Percentiles rank a stretch among this genome's conserved stretches.
Evolutionary conservation across 2,329 filamentous ascomycete species (phyloP).

Genomic region (Teratosphaeria gauchensis): DNA sequence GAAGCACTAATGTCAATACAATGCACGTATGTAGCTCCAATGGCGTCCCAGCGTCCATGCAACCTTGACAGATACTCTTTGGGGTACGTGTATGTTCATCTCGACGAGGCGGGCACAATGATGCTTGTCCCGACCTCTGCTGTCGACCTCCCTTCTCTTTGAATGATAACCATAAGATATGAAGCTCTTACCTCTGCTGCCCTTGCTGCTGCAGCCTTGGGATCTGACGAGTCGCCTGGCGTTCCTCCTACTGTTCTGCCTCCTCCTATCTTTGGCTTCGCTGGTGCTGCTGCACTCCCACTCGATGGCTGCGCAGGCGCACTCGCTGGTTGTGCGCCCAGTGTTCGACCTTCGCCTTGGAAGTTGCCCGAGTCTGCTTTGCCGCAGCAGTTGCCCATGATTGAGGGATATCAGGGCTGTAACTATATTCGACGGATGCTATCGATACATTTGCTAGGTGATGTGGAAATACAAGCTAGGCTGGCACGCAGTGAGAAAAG

Average conservation of each 20-base stretch:
- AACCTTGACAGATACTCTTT: not conserved
- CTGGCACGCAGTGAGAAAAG: no score
- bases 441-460: not conserved
- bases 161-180: no score
- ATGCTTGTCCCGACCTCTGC: no score
- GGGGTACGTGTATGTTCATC: no score
- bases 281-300: constrained; percentile 31
- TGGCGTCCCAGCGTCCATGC: not conserved
- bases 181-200: constrained; percentile 63
- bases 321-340: constrained; percentile 48
- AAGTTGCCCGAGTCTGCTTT: constrained; percentile 58
- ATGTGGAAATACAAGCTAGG: not conserved
- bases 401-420: constrained; percentile 6
- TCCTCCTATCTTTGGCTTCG: constrained; percentile 36
- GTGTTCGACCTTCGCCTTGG: constrained; percentile 59
- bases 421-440: not conserved
- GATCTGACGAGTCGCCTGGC: constrained; percentile 40
- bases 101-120: no score
- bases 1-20: not conserved
- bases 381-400: constrained; percentile 83
- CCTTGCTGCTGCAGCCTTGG: constrained; percentile 62
- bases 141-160: no score
- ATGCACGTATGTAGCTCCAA: not conserved
- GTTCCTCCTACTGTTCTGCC: constrained; percentile 42
- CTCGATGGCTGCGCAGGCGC: constrained; percentile 32